A percentile compares a stretch with the other conserved stretches of the same genome.
These are phyloP conservation scores for Pseudevernia furfuracea DNA, from an alignment of 495 filamentous ascomycete species.

Conservation along the genomic window DNA sequence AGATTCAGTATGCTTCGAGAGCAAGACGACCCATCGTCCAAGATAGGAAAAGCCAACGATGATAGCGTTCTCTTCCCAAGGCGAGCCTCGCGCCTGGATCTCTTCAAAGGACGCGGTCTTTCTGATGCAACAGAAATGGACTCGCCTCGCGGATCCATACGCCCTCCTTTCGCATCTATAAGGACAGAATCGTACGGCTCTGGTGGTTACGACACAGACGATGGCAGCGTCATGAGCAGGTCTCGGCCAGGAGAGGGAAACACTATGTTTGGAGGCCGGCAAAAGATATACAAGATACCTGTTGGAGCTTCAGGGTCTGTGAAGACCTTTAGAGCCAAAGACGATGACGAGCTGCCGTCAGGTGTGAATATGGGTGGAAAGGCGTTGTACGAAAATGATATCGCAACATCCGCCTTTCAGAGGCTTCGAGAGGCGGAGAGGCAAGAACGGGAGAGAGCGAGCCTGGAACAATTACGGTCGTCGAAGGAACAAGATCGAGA, in stretches of 20 bases:
- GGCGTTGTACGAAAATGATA: conserved; percentile 77
- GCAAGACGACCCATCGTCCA: conserved; percentile 81
- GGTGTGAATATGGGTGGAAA: conserved; percentile 56
- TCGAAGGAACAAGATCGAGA: conserved; percentile 33
- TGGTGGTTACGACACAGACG: conserved; percentile 60
- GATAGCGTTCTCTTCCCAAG: conserved; percentile 85
- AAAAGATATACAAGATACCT: conserved; percentile 91
- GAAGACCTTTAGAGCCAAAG: conserved; percentile 31
- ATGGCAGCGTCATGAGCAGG: conserved; percentile 77
- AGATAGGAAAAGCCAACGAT: conserved; percentile 86
- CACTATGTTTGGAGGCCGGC: conserved; percentile 87
- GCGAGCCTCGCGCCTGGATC: conserved; percentile 61
- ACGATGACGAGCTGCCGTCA: conserved; percentile 30
- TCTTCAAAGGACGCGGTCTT: conserved; percentile 49
- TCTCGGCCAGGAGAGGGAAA: conserved; percentile 84
- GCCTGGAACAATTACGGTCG: conserved; percentile 4
- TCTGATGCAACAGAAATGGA: conserved; percentile 84
- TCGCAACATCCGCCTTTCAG: conserved; percentile 73
- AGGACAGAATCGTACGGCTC: conserved; percentile 49
- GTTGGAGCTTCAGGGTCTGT: conserved; percentile 41
- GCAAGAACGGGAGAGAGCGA: conserved; percentile 33
- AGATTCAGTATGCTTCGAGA: conserved; percentile 94
- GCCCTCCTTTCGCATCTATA: conserved; percentile 46
- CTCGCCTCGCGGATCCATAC: conserved; percentile 60
- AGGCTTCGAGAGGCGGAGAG: conserved; percentile 55